Evolutionary conservation across 371 early-diverging fungal species (phyloP).

Genomic region (Saksenaea vasiformis): DNA sequence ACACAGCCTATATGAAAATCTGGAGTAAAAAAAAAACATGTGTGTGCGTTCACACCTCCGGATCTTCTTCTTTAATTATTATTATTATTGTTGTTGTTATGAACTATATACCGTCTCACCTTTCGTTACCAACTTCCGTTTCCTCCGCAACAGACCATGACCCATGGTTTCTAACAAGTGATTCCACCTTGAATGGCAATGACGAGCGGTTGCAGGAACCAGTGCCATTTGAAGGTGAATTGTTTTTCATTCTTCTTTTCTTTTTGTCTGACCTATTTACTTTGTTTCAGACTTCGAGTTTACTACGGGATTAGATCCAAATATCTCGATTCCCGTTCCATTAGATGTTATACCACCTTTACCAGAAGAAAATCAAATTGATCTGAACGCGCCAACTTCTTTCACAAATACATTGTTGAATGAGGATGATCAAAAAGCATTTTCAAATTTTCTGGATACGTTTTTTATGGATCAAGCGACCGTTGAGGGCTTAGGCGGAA

Average conservation of each 20-base stretch:
- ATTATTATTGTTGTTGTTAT: not conserved
- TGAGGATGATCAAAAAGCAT: slow-evolving; percentile 46
- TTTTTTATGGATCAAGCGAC: slow-evolving; percentile 42
- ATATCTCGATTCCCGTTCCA: slow-evolving; percentile 15
- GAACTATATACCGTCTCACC: not conserved
- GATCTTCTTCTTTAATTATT: not conserved
- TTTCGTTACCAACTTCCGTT: not conserved
- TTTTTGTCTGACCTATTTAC: not conserved
- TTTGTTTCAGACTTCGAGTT: slow-evolving; percentile 24
- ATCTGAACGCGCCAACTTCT: not conserved
- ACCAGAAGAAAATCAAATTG: not conserved
- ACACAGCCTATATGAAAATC: slow-evolving; percentile 4
- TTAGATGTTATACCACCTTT: slow-evolving; percentile 18
- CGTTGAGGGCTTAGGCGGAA: not conserved
- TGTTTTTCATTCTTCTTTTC: not conserved
- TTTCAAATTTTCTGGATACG: slow-evolving; percentile 46
- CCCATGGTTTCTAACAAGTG: slow-evolving; percentile 5
- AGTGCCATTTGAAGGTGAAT: slow-evolving; percentile 35
- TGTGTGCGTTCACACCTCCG: not conserved
- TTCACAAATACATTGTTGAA: slow-evolving; percentile 18
- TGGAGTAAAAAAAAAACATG: not conserved
- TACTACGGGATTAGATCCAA: slow-evolving; percentile 27
- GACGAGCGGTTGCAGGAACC: slow-evolving; percentile 23
- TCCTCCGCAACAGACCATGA: not conserved
- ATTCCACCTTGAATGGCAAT: slow-evolving; percentile 9